Conservation (phyloP, 805 yeast genomes). For the Pichia deserticola region DNA sequence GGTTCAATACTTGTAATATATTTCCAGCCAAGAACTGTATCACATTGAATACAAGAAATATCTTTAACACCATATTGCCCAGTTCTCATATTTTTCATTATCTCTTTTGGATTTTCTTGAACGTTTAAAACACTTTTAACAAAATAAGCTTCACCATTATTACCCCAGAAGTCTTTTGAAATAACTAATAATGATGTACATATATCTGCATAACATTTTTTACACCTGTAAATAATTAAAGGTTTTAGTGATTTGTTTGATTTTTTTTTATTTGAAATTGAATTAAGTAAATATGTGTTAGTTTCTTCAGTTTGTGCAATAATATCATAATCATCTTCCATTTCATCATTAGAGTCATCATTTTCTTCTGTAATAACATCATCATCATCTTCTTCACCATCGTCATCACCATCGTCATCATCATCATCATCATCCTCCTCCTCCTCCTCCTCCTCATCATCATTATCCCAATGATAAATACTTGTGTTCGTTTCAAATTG, state of each 20-base stretch:
- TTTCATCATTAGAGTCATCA: not conserved
- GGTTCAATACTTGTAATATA: slow-evolving; percentile 25
- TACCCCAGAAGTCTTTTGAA: slow-evolving; percentile 29
- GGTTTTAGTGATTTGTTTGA: not conserved
- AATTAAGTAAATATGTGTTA: no score
- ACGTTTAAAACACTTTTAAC: slow-evolving; percentile 27
- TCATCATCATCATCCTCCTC: not conserved
- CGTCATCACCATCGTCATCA: not conserved
- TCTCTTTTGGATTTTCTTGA: slow-evolving; percentile 12
- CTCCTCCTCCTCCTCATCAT: not conserved
- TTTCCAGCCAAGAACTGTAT: slow-evolving; percentile 28
- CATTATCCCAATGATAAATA: not conserved
- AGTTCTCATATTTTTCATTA: slow-evolving; percentile 26
- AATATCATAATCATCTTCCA: not conserved
- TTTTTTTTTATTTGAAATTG: no score
- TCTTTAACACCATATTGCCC: slow-evolving; percentile 27
- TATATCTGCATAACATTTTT: slow-evolving; percentile 29
- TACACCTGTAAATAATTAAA: slow-evolving; percentile 22
- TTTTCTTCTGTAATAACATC: not conserved
- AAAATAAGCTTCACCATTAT: slow-evolving; percentile 28
- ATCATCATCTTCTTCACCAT: not conserved
- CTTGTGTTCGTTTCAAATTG: no score
- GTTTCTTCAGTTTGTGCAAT: not conserved
- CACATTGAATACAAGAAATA: slow-evolving; percentile 27
- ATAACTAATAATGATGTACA: slow-evolving; percentile 23